These are phyloP conservation scores for Candida succiphila DNA, from an alignment of 805 yeast species.

Conservation along the genomic window DNA sequence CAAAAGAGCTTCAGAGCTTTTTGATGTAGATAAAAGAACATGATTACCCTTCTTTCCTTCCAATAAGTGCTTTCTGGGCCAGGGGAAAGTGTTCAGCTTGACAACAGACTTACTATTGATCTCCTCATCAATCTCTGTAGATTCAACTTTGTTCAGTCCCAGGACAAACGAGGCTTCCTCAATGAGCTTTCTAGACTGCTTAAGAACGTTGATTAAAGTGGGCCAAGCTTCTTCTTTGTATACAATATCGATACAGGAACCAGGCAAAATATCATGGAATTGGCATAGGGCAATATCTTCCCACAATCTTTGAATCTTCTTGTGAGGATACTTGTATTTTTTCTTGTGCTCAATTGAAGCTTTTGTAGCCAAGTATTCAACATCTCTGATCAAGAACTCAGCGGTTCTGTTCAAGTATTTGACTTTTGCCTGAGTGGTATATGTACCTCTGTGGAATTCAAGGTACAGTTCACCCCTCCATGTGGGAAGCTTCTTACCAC, in stretches of 20 bases:
- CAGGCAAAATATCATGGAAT: constrained; percentile 97
- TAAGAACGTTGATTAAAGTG: constrained; percentile 51
- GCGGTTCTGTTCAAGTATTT: constrained; percentile 70
- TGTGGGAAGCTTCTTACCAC: constrained; percentile 63
- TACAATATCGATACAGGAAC: constrained; percentile 90
- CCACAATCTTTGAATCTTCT: constrained; percentile 68
- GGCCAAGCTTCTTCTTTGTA: constrained; percentile 83
- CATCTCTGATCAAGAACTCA: constrained; percentile 73
- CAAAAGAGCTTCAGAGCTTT: constrained; percentile 8
- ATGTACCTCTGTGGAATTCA: constrained; percentile 95
- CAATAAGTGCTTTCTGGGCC: constrained; percentile 33
- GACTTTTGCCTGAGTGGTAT: constrained; percentile 85
- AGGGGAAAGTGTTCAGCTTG: constrained; percentile 50
- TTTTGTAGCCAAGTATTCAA: constrained; percentile 74
- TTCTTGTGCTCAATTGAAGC: constrained; percentile 45
- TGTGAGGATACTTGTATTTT: constrained; percentile 61
- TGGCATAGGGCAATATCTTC: constrained; percentile 84
- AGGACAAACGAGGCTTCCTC: constrained; percentile 37
- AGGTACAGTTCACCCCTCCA: constrained; percentile 94
- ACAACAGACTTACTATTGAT: constrained; percentile 4
- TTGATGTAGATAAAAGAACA: constrained; percentile 1
- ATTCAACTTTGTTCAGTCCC: constrained; percentile 11
- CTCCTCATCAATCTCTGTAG: constrained; percentile 4
- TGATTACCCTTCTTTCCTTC: constrained; percentile 18
- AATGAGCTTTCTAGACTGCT: constrained; percentile 42